phyloP scores from a whole-genome alignment of 1,139 yeast genomes.

The Hansenula lynferdii region DNA sequence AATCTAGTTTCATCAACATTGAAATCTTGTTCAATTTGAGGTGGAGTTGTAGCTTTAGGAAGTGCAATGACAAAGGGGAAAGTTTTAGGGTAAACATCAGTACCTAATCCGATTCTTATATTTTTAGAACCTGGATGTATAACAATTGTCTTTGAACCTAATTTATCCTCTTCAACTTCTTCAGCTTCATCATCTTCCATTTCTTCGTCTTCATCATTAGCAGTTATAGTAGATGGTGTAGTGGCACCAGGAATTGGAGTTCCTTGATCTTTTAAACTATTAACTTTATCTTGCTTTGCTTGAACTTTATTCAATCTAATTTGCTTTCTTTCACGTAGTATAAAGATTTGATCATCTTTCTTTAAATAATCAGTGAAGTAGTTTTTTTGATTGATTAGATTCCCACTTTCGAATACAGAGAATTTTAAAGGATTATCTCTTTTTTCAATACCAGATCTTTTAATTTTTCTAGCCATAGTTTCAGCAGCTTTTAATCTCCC shows the following conservation, averaged over 20 bases:
- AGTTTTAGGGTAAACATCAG: slow-evolving; percentile 71
- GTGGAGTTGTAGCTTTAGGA: slow-evolving; percentile 25
- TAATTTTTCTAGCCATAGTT: slow-evolving; percentile 64
- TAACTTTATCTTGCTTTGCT: slow-evolving; percentile 24
- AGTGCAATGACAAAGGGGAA: slow-evolving; percentile 79
- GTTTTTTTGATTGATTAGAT: slow-evolving; percentile 88
- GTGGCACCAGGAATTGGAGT: slow-evolving; percentile 1
- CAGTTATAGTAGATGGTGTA: slow-evolving; percentile 12
- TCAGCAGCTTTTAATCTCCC: slow-evolving; percentile 76
- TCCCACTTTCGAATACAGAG: slow-evolving; percentile 62
- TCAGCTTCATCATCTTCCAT: slow-evolving; percentile 31
- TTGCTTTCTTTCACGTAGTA: slow-evolving; percentile 53
- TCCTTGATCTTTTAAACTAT: slow-evolving; percentile 9
- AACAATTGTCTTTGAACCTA: slow-evolving; percentile 57
- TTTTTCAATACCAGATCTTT: slow-evolving; percentile 71
- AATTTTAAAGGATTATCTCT: slow-evolving; percentile 64
- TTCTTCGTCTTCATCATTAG: slow-evolving; percentile 21
- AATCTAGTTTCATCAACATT: slow-evolving; percentile 26
- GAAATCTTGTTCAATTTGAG: slow-evolving; percentile 1
- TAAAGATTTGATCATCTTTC: slow-evolving; percentile 75
- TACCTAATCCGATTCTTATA: slow-evolving; percentile 77
- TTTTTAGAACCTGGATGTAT: slow-evolving; percentile 85
- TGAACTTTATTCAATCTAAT: slow-evolving; percentile 32
- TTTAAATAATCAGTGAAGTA: slow-evolving; percentile 90
- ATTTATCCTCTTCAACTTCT: slow-evolving; percentile 41